phyloP scores from a whole-genome alignment of 176 grass and related monocot species.

The Oropetium thomaeum region DNA sequence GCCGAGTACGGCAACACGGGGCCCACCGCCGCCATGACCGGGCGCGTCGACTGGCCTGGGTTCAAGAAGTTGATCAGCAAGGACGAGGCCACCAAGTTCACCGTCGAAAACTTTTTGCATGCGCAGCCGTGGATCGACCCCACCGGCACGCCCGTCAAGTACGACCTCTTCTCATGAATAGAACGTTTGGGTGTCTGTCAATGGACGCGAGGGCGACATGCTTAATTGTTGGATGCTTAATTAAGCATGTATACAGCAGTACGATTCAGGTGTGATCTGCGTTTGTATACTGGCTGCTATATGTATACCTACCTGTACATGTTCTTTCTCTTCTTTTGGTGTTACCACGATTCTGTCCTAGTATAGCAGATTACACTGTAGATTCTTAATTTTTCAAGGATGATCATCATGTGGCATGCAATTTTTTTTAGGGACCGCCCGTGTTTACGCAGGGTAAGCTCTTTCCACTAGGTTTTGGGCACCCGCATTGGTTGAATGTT shows the following conservation, averaged over 20 bases:
- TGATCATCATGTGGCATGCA: neutral
- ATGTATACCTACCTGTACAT: constrained; percentile 37
- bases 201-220: no score
- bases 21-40: constrained; percentile 38
- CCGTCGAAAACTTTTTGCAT: constrained; percentile 63
- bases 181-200: no score
- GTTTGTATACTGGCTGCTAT: constrained; percentile 19
- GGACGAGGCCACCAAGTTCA: constrained; percentile 48
- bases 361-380: constrained; percentile 17
- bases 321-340: neutral
- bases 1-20: constrained; percentile 73
- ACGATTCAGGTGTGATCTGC: constrained; percentile 28
- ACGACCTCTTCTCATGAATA: constrained; percentile 58
- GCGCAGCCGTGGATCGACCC: constrained; percentile 56
- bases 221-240: no score
- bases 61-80: constrained; percentile 57
- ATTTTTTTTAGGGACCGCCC: no score
- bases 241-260: no score
- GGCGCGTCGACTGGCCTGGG: constrained; percentile 58
- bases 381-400: neutral
- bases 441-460: no score
- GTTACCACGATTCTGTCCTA: neutral
- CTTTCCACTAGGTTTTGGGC: no score
- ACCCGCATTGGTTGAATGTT: no score
- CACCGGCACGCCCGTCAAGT: constrained; percentile 62